Base-by-base conservation (phyloP, 2,329 filamentous ascomycete species). In the Claviceps maximensis region DNA sequence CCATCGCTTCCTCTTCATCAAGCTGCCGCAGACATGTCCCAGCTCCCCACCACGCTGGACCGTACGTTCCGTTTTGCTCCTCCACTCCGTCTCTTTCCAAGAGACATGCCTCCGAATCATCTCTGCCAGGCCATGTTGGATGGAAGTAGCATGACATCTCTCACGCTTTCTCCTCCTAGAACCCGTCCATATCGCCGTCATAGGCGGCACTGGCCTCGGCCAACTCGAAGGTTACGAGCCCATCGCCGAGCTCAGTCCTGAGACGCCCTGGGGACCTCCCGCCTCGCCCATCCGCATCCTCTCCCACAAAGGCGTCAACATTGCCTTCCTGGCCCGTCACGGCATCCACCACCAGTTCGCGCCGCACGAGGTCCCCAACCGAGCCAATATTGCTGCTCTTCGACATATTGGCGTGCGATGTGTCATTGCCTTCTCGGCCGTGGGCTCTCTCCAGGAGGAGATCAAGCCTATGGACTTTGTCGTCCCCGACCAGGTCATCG, bases 331-430 rank as follows among this genome's bases (percentile, higher is more conserved):
- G 60, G 89, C 90, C 57, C 89, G 93, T 46, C 93, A 98, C 71
- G 93, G 93, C 59, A 67, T 82, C 13, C 77, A 93, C 78, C 93
- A 98, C 74, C 80, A 96, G 70, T 78, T 87, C 60, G 89, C 90
- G 6, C 93, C 93, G 0, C 90, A 96, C 66, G 93, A 98, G 71
- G 87, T 98, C n/a, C 89, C 90, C 55, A 81, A 84, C 59, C 88
- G 88, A 58, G 93, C 93, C 70, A 98, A 97, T 75, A 95, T 98
- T 63, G 91, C 93, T n/a, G 93, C 93, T n/a, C 77, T 98, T 57
- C 84, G 93, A 59, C 83, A 81, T 62, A 77, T 98, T 56, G 93
- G 93, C 59, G 93, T 97, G 47, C 84, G 90, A 63, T 87, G 83
- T 66, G 81, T 97, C 67, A 87, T 98, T 65, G 89, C 91, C 58